Evolutionary conservation across 345 rosid species (phyloP).

Genomic region (Cardamine chenopodiifolia): DNA sequence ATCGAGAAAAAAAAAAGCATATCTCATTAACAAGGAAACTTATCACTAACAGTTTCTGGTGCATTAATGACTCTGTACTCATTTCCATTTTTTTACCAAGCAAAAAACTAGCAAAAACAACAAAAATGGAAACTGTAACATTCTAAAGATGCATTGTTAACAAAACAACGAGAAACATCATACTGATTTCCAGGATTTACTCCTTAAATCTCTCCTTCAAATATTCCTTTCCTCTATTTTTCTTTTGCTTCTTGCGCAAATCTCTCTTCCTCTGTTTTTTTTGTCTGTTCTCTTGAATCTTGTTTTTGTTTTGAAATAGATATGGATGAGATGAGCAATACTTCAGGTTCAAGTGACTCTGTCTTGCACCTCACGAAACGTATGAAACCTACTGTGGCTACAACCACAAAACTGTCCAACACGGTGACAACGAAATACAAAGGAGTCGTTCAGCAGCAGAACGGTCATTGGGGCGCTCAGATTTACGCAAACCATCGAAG

Average conservation of each 20-base stretch:
- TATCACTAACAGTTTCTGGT: constrained; percentile 33
- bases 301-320: constrained; percentile 35
- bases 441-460: constrained; percentile 61
- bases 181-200: constrained; percentile 36
- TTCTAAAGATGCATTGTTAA: constrained; percentile 30
- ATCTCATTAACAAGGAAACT: constrained; percentile 30
- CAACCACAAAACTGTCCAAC: constrained; percentile 6
- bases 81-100: constrained; percentile 8
- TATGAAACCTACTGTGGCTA: background rate
- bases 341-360: constrained; percentile 36
- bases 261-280: background rate
- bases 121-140: constrained; percentile 37
- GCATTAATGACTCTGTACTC: constrained; percentile 28
- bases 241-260: background rate
- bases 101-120: constrained; percentile 19
- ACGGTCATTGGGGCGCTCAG: constrained; percentile 75
- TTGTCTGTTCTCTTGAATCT: background rate
- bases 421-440: constrained; percentile 44
- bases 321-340: constrained; percentile 34
- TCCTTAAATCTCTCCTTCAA: constrained; percentile 43
- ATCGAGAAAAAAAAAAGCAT: background rate
- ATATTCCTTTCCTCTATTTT: constrained; percentile 12
- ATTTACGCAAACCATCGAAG: constrained; percentile 58
- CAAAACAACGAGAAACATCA: constrained; percentile 16
- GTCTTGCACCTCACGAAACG: constrained; percentile 18